Conservation (phyloP, 75 land plant genomes). For the Sequoia sempervirens region DNA sequence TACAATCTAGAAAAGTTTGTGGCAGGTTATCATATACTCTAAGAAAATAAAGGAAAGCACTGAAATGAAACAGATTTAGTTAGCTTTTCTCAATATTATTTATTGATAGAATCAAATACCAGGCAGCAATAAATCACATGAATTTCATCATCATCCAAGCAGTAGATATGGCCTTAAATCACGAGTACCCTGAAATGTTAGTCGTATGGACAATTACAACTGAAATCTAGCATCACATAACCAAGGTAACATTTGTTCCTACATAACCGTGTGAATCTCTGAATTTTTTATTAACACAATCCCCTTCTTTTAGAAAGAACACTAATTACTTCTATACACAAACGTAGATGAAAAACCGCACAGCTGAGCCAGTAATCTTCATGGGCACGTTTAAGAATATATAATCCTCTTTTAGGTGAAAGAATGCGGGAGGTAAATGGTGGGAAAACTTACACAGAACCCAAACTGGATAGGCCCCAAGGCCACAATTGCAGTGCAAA, state of each 20-base stretch:
- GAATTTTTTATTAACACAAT: too few species aligned
- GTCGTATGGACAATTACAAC: background rate
- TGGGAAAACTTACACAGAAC: background rate
- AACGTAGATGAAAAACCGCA: background rate
- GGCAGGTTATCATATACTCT: background rate
- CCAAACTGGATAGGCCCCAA: background rate
- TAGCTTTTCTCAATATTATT: too few species aligned
- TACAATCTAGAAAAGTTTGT: too few species aligned
- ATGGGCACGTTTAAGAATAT: background rate
- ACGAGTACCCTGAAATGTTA: background rate
- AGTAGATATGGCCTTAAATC: too few species aligned
- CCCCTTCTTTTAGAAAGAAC: background rate
- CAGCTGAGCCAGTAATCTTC: background rate
- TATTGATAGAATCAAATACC: too few species aligned
- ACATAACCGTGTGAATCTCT: background rate
- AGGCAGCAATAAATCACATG: too few species aligned
- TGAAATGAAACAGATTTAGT: too few species aligned
- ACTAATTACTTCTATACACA: too few species aligned
- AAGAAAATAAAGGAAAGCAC: too few species aligned
- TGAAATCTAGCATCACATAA: background rate
- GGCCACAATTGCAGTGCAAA: slow-evolving; percentile 6
- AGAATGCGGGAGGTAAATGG: background rate
- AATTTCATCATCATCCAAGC: too few species aligned
- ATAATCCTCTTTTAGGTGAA: background rate
- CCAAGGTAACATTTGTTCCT: background rate